These are phyloP conservation scores for Anaeromyces robustus DNA, from an alignment of 192 early-diverging fungal species.

Conservation along the genomic window DNA sequence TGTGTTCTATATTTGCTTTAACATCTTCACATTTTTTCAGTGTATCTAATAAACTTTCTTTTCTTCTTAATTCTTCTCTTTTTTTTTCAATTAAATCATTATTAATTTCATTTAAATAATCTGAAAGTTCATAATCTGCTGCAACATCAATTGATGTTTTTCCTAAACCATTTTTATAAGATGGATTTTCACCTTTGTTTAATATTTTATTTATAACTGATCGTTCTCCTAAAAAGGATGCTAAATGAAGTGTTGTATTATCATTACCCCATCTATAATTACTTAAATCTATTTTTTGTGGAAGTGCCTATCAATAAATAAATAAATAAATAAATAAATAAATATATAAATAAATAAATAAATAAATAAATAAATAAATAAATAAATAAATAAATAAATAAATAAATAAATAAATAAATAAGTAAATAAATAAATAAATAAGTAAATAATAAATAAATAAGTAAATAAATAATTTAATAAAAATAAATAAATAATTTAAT, in stretches of 20 bases:
- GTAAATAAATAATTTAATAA: no score
- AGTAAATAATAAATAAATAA: no score
- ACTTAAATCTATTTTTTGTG: neutral
- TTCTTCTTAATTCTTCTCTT: neutral
- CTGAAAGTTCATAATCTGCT: neutral
- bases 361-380: no score
- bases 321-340: no score
- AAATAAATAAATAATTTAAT: no score
- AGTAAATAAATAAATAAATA: no score
- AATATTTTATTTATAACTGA: neutral
- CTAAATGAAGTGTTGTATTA: neutral
- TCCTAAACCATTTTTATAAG: neutral
- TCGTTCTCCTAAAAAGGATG: neutral
- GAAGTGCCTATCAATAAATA: neutral
- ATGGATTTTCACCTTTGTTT: neutral
- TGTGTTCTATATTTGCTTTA: neutral
- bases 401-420: no score
- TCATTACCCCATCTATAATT: neutral
- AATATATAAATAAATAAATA: no score
- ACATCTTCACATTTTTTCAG: neutral
- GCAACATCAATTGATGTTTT: neutral
- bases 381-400: no score
- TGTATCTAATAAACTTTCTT: neutral
- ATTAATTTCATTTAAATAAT: neutral
- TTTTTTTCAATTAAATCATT: neutral